A percentile compares a stretch with the other conserved stretches of the same genome.
phyloP scores from a whole-genome alignment of 1,284 basidiomycete species.

The Neotropicomus parvogracilis region DNA sequence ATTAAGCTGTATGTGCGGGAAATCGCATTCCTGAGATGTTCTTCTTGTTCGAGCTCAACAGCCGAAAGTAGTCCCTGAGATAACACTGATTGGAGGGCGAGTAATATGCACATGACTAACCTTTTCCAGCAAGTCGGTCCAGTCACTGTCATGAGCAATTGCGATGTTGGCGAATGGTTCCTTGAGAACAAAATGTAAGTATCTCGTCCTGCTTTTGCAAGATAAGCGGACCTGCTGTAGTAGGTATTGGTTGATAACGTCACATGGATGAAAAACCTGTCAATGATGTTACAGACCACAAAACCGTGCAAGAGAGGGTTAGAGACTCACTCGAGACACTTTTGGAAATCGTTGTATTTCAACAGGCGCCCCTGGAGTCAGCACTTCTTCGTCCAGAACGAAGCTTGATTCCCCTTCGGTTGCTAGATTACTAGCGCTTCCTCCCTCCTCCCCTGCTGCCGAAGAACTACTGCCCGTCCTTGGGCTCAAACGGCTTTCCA shows the following conservation, averaged over 20 bases:
- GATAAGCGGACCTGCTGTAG: neutral
- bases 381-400: slow-evolving; percentile 2
- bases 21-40: neutral
- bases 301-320: no score
- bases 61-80: neutral
- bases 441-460: no score
- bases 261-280: slow-evolving; percentile 13
- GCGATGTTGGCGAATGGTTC: neutral
- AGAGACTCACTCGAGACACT: slow-evolving; percentile 2
- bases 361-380: no score
- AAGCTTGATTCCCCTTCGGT: no score
- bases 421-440: no score
- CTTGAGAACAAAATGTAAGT: neutral
- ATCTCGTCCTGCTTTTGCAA: no score
- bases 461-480: no score
- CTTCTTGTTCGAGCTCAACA: neutral
- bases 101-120: neutral
- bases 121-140: slow-evolving; percentile 5
- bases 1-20: neutral
- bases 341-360: slow-evolving; percentile 7
- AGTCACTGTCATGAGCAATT: slow-evolving; percentile 8
- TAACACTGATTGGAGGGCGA: neutral
- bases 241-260: slow-evolving; percentile 8
- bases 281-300: neutral
- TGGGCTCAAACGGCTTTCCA: no score